phyloP scores from a whole-genome alignment of 1,284 basidiomycete species.

The Mixia osmundae region DNA sequence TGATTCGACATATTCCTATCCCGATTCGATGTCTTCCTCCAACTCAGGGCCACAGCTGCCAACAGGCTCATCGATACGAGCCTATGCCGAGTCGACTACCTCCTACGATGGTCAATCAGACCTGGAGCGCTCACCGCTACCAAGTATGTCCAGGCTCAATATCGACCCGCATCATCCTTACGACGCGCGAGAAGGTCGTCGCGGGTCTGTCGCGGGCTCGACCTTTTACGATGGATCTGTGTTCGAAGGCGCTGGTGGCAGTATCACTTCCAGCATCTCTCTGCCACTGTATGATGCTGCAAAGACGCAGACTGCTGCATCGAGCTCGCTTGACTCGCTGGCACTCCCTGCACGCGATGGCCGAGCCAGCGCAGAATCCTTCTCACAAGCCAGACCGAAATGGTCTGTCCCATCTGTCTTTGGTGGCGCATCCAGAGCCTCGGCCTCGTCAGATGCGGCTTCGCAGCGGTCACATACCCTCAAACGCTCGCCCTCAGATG shows the following conservation, averaged over 20 bases:
- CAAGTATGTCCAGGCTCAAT: too few relatives aligned
- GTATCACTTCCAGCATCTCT: too few relatives aligned
- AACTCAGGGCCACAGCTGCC: too few relatives aligned
- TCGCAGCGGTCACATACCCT: slow-evolving; percentile 46
- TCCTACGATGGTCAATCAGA: too few relatives aligned
- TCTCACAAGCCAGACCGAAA: slow-evolving; percentile 2
- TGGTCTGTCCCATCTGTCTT: not conserved
- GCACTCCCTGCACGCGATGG: slow-evolving; percentile 12
- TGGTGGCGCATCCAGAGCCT: not conserved
- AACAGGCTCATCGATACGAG: too few relatives aligned
- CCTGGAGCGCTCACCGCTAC: too few relatives aligned
- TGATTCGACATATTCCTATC: too few relatives aligned
- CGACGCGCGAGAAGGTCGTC: slow-evolving; percentile 3
- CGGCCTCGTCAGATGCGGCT: slow-evolving; percentile 21
- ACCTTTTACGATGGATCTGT: slow-evolving; percentile 19
- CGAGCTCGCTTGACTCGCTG: too few relatives aligned
- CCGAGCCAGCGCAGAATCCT: slow-evolving; percentile 1
- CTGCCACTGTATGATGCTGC: too few relatives aligned
- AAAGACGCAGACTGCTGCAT: too few relatives aligned
- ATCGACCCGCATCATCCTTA: slow-evolving; percentile 1
- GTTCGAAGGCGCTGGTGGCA: slow-evolving; percentile 16
- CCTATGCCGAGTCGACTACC: too few relatives aligned
- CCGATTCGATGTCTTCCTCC: too few relatives aligned
- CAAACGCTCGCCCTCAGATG: slow-evolving; percentile 17
- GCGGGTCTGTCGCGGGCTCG: slow-evolving; percentile 9